Evolutionary conservation across 2,329 filamentous ascomycete genomes (phyloP), one percentile per base, ranked within the genome.

Genomic region (Ampelomyces quisqualis): DNA sequence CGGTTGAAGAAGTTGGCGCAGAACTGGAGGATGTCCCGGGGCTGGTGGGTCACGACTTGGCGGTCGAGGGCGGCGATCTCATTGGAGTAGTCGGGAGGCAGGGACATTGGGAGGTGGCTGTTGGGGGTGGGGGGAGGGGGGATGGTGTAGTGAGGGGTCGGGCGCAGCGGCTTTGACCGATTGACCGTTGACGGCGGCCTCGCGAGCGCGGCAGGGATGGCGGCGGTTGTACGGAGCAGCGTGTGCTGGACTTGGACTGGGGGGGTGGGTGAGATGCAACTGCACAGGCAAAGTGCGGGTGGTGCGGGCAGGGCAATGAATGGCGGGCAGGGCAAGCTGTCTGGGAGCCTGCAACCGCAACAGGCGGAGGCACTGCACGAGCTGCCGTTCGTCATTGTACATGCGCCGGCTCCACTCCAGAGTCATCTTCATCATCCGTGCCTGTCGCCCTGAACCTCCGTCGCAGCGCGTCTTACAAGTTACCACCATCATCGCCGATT

Each of bases 1-100:
- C 74, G 75, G 55, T 75, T 72, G 70, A 85, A 86, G 73, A 80
- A 81, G 69, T 85, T 82, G 69, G 80, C 78, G 72, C 81, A 85
- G 74, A 83, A 84, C 68, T 87, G 82, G 55, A 85, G 75, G 63
- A 83, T 75, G 72, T 88, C 82, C 65, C 73, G 58, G 36, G 82
- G 81, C 49, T 79, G 73, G 55, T 76, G 67, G 60, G 77, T 76
- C 54, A 76, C 71, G 55, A 85, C 69, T 68, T 84, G 76, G 69
- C 76, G 75, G 63, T 80, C 79, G 66, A 85, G 78, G 60, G 76
- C 74, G 67, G 81, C 74, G 70, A 84, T 80, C 68, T 83, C 79
- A 69, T 78, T 73, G 66, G 75, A 72, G 58, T 69, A 70, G 59
- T 68, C 65, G 57, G 65, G 56, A 45, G 67, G 65, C 52, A 69